A percentile compares a stretch with the other conserved stretches of the same genome.
Evolutionary conservation across 2,329 filamentous ascomycete species (phyloP).

Genomic region (Penicillium janthinellum): DNA sequence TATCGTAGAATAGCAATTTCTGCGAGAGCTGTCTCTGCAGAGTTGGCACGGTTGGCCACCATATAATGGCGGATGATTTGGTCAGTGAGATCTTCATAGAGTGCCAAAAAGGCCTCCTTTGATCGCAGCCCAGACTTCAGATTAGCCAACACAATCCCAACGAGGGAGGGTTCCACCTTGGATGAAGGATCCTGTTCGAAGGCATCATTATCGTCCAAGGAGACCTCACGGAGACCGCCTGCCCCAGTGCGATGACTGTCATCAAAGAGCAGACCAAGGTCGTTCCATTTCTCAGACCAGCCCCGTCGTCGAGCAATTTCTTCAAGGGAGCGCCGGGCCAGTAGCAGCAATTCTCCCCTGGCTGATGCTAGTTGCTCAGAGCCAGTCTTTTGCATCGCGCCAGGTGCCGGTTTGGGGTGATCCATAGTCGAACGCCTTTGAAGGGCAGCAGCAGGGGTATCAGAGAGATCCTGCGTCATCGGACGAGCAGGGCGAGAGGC

Average conservation of each 20-base stretch:
- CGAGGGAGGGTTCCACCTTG: slow-evolving; percentile 27
- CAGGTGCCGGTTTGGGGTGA: slow-evolving; percentile 43
- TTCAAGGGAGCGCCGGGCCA: slow-evolving; percentile 79
- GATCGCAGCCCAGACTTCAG: slow-evolving; percentile 64
- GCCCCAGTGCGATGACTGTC: slow-evolving; percentile 30
- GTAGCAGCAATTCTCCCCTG: slow-evolving; percentile 76
- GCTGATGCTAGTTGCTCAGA: slow-evolving; percentile 80
- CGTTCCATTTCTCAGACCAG: slow-evolving; percentile 77
- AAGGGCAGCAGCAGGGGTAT: slow-evolving; percentile 30
- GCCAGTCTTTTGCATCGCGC: slow-evolving; percentile 54
- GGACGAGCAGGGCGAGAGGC: slow-evolving; percentile 26
- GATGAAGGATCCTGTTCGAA: slow-evolving; percentile 17
- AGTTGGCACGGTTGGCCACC: slow-evolving; percentile 75
- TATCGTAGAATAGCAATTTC: slow-evolving; percentile 87
- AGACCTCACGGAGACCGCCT: slow-evolving; percentile 39
- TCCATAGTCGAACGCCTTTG: slow-evolving; percentile 50
- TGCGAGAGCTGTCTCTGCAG: slow-evolving; percentile 74
- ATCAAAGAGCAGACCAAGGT: slow-evolving; percentile 50
- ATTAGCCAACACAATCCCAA: slow-evolving; percentile 58
- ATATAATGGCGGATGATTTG: slow-evolving; percentile 80
- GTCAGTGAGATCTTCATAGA: slow-evolving; percentile 78
- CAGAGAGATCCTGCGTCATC: slow-evolving; percentile 36
- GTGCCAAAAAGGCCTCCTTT: slow-evolving; percentile 64
- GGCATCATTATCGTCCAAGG: slow-evolving; percentile 32
- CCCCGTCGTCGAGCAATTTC: slow-evolving; percentile 69